Conservation (phyloP, 2,329 filamentous ascomycete species). For the Sclerotinia nivalis region DNA sequence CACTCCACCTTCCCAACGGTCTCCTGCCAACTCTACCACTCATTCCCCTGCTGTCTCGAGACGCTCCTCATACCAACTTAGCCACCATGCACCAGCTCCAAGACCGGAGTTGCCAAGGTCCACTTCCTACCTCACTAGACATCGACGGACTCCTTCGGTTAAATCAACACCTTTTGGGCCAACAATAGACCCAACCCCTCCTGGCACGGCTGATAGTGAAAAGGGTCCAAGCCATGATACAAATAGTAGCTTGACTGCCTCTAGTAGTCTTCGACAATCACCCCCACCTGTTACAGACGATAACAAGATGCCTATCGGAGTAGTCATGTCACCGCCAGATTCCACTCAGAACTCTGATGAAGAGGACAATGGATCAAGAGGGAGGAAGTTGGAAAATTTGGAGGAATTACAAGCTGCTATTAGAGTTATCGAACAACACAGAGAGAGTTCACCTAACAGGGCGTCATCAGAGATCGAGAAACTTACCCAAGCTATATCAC, state of each 20-base stretch:
- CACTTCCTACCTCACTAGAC: slow-evolving; percentile 64
- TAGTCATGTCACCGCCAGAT: slow-evolving; percentile 88
- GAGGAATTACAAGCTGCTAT: slow-evolving; percentile 78
- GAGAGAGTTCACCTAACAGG: slow-evolving; percentile 56
- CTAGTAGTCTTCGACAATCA: slow-evolving; percentile 73
- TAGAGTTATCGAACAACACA: slow-evolving; percentile 70
- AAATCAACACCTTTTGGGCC: slow-evolving; percentile 39
- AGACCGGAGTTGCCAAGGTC: slow-evolving; percentile 62
- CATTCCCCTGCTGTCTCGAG: slow-evolving; percentile 59
- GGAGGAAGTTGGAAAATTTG: slow-evolving; percentile 37
- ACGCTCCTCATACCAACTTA: slow-evolving; percentile 56
- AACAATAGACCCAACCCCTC: slow-evolving; percentile 36
- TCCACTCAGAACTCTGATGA: slow-evolving; percentile 81
- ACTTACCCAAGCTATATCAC: slow-evolving; percentile 36
- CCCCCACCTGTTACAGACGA: slow-evolving; percentile 77
- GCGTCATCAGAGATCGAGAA: slow-evolving; percentile 31
- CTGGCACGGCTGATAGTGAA: slow-evolving; percentile 37
- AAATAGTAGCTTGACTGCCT: slow-evolving; percentile 42
- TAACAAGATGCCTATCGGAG: slow-evolving; percentile 74
- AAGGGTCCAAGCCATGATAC: slow-evolving; percentile 33
- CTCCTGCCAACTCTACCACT: slow-evolving; percentile 59
- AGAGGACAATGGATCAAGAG: slow-evolving; percentile 54
- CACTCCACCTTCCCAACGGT: slow-evolving; percentile 73
- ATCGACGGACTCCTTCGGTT: slow-evolving; percentile 59
- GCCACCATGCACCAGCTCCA: slow-evolving; percentile 38